These are phyloP conservation scores for Hypoxylon crocopeplum DNA, from an alignment of 495 filamentous ascomycete species.

Conservation along the genomic window DNA sequence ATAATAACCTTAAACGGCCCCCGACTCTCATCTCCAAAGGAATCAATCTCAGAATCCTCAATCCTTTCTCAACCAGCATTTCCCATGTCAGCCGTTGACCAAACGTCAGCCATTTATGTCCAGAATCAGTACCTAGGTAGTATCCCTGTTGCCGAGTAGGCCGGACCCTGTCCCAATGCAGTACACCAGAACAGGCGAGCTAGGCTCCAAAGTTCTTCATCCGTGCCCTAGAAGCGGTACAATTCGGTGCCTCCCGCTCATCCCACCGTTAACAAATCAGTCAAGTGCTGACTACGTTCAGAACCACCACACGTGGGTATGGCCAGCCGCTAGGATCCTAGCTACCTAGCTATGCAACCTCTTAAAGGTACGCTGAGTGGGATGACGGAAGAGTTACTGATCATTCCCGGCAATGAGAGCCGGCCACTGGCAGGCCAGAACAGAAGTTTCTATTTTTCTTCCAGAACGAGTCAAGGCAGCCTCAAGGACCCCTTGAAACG, in stretches of 20 bases:
- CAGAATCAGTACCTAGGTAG: conserved; percentile 19
- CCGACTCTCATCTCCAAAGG: conserved; percentile 21
- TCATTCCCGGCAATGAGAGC: not conserved
- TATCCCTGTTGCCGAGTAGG: conserved; percentile 21
- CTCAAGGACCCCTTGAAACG: conserved; percentile 25
- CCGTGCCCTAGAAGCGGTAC: not conserved
- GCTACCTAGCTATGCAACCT: no score
- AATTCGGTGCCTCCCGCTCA: not conserved
- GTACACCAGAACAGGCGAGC: conserved; percentile 23
- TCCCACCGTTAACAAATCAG: conserved; percentile 12
- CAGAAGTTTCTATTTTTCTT: conserved; percentile 33
- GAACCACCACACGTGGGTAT: conserved; percentile 20
- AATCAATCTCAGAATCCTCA: conserved; percentile 27
- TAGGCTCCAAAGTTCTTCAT: no score
- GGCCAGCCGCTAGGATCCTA: conserved; percentile 16
- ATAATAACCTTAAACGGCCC: conserved; percentile 32
- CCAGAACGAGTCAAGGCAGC: conserved; percentile 17
- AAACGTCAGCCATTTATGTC: conserved; percentile 9
- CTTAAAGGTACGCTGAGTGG: not conserved
- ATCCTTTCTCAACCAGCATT: conserved; percentile 16
- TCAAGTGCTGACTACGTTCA: conserved; percentile 15
- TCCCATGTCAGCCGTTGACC: conserved; percentile 5
- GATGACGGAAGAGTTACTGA: conserved; percentile 2
- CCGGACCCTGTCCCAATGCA: conserved; percentile 26
- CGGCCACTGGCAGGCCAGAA: not conserved